These are phyloP conservation scores for Cardamine chenopodiifolia DNA, from an alignment of 345 rosid species.

Conservation along the genomic window DNA sequence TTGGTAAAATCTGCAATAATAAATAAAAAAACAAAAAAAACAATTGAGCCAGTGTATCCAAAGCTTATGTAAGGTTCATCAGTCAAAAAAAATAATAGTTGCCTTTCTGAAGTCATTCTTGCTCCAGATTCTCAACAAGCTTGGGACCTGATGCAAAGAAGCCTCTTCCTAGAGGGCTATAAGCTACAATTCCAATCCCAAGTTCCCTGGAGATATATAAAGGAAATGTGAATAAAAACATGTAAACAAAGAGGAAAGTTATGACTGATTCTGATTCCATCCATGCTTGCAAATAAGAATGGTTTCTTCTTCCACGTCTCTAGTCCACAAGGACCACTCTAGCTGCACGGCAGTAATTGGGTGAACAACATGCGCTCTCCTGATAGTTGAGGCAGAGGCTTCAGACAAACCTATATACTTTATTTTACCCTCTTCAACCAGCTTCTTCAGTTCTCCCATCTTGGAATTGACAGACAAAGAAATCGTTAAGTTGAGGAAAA, in stretches of 20 bases:
- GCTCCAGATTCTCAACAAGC: conserved; percentile 40
- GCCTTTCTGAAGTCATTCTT: conserved; percentile 53
- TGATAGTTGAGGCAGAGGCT: conserved; percentile 71
- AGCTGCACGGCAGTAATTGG: conserved; percentile 69
- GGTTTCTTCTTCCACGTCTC: conserved; percentile 70
- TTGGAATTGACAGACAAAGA: not conserved
- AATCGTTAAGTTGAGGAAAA: no score
- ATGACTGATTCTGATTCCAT: no score
- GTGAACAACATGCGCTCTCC: conserved; percentile 77
- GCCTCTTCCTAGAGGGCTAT: conserved; percentile 73
- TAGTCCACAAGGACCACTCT: conserved; percentile 75
- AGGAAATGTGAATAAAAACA: no score
- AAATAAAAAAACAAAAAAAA: not conserved
- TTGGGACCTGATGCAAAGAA: conserved; percentile 61
- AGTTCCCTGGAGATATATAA: conserved; percentile 51
- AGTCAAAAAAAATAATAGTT: not conserved
- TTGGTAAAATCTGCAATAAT: conserved; percentile 48
- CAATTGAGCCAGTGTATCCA: no score
- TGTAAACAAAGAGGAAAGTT: not conserved
- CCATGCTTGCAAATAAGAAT: conserved; percentile 41
- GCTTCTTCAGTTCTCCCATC: conserved; percentile 66
- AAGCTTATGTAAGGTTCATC: no score
- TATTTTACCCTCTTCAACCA: conserved; percentile 71
- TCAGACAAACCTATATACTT: conserved; percentile 68
- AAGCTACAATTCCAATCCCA: conserved; percentile 73